These are phyloP conservation scores for Nyssa sinensis DNA, from an alignment of 148 eudicot genomes.

Conservation along the genomic window DNA sequence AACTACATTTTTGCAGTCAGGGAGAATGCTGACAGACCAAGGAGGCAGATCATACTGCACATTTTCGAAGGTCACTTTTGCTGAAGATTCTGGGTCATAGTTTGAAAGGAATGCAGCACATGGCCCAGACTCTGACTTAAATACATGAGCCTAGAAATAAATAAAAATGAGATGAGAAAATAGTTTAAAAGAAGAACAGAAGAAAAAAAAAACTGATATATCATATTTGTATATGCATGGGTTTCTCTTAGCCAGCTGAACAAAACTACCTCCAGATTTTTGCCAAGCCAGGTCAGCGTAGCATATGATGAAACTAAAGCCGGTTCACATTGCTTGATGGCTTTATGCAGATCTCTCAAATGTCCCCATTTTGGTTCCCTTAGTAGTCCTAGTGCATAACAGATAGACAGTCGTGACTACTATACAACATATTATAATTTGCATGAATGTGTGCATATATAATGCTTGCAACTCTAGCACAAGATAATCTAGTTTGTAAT, in stretches of 20 bases:
- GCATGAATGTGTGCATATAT: not conserved
- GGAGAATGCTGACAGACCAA: conserved; percentile 96
- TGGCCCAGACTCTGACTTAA: conserved; percentile 47
- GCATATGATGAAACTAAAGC: conserved; percentile 77
- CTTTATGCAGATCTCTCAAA: conserved; percentile 76
- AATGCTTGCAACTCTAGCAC: no score
- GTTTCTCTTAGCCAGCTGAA: not conserved
- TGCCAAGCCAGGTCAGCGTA: conserved; percentile 53
- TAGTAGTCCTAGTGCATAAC: conserved; percentile 42
- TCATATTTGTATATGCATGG: not conserved
- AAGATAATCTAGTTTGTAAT: not conserved
- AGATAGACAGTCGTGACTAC: not conserved
- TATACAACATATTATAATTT: not conserved
- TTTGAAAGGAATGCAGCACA: conserved; percentile 94
- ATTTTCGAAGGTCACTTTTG: conserved; percentile 54
- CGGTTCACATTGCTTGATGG: conserved; percentile 78
- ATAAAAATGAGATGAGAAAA: not conserved
- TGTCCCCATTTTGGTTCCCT: conserved; percentile 89
- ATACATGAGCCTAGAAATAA: conserved; percentile 60
- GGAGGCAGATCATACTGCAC: conserved; percentile 66
- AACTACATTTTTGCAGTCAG: conserved; percentile 75
- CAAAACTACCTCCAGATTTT: conserved; percentile 86
- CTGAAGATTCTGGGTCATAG: conserved; percentile 50
- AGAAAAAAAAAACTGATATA: not conserved
- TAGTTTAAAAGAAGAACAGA: not conserved